A percentile compares a stretch with the other conserved stretches of the same genome.
These are phyloP conservation scores for Pyrenopolyporus hunteri DNA, from an alignment of 495 filamentous ascomycete genomes.

Conservation along the genomic window DNA sequence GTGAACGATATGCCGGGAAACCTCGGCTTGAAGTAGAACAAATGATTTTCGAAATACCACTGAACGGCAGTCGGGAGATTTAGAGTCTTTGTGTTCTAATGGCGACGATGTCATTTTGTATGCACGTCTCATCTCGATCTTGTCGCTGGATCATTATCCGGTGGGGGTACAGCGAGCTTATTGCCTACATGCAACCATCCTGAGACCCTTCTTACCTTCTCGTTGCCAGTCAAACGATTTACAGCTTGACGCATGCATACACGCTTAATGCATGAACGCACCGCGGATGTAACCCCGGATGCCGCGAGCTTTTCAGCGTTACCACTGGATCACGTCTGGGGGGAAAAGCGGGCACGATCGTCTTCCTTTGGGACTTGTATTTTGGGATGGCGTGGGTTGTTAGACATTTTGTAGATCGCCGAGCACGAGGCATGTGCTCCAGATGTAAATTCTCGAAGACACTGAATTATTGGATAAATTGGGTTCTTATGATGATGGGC, in stretches of 20 bases:
- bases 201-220: conserved; percentile 17
- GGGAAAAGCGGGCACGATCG: conserved; percentile 34
- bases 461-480: conserved; percentile 4
- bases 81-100: background rate
- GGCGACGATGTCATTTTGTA: conserved; percentile 27
- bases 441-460: conserved; percentile 18
- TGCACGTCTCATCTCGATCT: conserved; percentile 16
- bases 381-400: conserved; percentile 18
- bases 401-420: conserved; percentile 23
- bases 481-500: background rate
- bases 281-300: conserved; percentile 34
- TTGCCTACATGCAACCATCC: conserved; percentile 12
- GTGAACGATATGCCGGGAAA: conserved; percentile 3
- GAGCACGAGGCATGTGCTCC: conserved; percentile 5
- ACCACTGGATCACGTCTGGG: conserved; percentile 17
- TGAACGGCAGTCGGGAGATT: conserved; percentile 1
- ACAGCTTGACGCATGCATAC: conserved; percentile 34
- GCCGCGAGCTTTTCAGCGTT: conserved; percentile 29
- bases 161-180: conserved; percentile 31
- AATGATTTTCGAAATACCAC: background rate
- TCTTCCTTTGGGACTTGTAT: conserved; percentile 14
- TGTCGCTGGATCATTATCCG: conserved; percentile 22
- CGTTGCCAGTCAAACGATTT: conserved; percentile 16
- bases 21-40: conserved; percentile 7
- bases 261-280: conserved; percentile 32